A percentile compares a stretch with the other conserved stretches of the same genome.
Conservation (phyloP, 176 grass and related monocot genomes). For the Pharus latifolius region DNA sequence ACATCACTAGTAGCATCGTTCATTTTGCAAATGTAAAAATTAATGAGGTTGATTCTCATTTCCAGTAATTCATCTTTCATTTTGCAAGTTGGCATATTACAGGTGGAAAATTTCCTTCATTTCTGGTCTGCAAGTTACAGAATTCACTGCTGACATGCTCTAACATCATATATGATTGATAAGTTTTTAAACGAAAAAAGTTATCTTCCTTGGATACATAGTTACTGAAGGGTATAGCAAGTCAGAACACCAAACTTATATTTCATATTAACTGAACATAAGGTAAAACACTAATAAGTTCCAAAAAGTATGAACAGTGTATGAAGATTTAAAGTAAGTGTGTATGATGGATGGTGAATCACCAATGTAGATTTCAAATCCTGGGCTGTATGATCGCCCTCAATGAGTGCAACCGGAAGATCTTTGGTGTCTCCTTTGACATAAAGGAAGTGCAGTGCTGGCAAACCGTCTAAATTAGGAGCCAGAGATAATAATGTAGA, state of each 20-base stretch:
- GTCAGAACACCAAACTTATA: not conserved
- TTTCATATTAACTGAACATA: not conserved
- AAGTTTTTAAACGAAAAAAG: not conserved
- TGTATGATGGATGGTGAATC: conserved; percentile 11
- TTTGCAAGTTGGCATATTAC: not conserved
- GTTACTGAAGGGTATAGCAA: not conserved
- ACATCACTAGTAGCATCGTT: too few species aligned
- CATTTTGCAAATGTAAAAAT: not conserved
- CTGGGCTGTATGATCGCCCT: conserved; percentile 29
- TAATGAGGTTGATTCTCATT: not conserved
- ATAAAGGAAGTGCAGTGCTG: conserved; percentile 65
- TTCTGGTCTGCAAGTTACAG: not conserved
- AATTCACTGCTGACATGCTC: not conserved
- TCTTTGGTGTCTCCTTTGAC: conserved; percentile 36
- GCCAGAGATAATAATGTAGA: conserved; percentile 45
- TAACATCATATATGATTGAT: not conserved
- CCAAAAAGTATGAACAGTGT: not conserved
- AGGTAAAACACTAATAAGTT: not conserved
- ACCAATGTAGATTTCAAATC: conserved; percentile 39
- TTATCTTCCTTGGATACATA: not conserved
- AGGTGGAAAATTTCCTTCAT: not conserved
- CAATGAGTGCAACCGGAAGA: conserved; percentile 28
- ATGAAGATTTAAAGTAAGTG: not conserved
- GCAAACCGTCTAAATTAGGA: conserved; percentile 51
- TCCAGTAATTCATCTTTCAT: not conserved